These are phyloP conservation scores for Podila horticola DNA, from an alignment of 192 early-diverging fungal species.

Conservation along the genomic window DNA sequence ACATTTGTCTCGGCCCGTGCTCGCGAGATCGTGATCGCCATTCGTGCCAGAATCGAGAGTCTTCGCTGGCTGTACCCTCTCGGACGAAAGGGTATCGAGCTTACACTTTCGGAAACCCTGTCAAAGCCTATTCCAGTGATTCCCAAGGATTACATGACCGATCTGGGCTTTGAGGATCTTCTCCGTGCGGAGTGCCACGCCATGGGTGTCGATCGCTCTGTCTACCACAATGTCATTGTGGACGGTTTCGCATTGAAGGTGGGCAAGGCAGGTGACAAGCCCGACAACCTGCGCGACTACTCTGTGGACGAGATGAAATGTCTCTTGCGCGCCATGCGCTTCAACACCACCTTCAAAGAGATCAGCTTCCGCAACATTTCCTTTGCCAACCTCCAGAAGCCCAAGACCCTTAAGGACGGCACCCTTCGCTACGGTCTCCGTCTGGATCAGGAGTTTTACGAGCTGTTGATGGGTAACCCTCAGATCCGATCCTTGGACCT, in stretches of 20 bases:
- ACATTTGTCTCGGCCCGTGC: conserved; percentile 42
- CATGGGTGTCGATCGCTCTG: conserved; percentile 24
- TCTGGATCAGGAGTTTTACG: conserved; percentile 45
- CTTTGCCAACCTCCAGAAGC: conserved; percentile 28
- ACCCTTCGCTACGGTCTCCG: conserved; percentile 48
- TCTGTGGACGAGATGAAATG: conserved; percentile 46
- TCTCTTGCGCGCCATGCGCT: conserved; percentile 34
- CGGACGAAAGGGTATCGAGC: conserved; percentile 38
- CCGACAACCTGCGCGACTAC: conserved; percentile 25
- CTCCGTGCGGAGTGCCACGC: conserved; percentile 30
- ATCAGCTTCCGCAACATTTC: conserved; percentile 39
- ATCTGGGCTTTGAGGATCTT: conserved; percentile 45
- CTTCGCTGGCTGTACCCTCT: conserved; percentile 45
- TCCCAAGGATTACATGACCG: conserved; percentile 32
- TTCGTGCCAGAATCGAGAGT: conserved; percentile 41
- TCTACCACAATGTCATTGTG: conserved; percentile 19
- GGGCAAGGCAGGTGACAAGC: conserved; percentile 13
- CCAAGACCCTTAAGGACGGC: conserved; percentile 44
- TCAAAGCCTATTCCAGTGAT: conserved; percentile 36
- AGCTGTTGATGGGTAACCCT: conserved; percentile 49
- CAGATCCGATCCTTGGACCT: conserved; percentile 35
- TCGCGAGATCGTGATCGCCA: conserved; percentile 41
- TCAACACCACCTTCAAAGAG: conserved; percentile 49
- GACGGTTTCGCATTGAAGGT: conserved; percentile 26
- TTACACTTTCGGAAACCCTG: conserved; percentile 24